Conservation (phyloP, 192 early-diverging fungal genomes). For the Rhizophagus sp. region DNA sequence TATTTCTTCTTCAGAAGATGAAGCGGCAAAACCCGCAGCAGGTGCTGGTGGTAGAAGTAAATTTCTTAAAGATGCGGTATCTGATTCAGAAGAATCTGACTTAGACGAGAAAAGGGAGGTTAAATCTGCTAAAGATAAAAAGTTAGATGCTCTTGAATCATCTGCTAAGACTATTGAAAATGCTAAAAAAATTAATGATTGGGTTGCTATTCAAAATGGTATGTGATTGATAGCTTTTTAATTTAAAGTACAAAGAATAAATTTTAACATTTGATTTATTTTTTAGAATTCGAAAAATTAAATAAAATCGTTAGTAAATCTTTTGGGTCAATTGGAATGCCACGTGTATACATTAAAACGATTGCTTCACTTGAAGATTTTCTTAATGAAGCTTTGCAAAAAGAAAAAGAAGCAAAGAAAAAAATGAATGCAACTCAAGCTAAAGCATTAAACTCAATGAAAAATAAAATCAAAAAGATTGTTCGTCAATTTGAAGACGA, state of each 20-base stretch:
- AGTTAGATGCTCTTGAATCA: conserved; percentile 77
- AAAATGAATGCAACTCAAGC: conserved; percentile 84
- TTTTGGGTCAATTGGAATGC: conserved; percentile 49
- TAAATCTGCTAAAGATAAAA: conserved; percentile 84
- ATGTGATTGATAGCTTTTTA: conserved; percentile 7
- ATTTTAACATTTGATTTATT: conserved; percentile 21
- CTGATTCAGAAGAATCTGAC: conserved; percentile 56
- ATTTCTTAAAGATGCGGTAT: conserved; percentile 44
- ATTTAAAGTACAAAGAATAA: not conserved
- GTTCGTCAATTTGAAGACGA: conserved; percentile 72
- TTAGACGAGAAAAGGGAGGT: conserved; percentile 77
- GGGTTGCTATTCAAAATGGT: conserved; percentile 81
- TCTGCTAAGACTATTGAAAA: conserved; percentile 68
- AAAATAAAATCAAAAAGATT: conserved; percentile 91
- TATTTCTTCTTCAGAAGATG: conserved; percentile 43
- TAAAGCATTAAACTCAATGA: conserved; percentile 87
- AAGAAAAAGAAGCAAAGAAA: conserved; percentile 72
- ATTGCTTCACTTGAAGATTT: conserved; percentile 78
- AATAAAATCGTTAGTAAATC: conserved; percentile 67
- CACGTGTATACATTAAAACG: conserved; percentile 74
- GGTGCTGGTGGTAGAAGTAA: conserved; percentile 33
- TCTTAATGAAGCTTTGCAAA: conserved; percentile 59
- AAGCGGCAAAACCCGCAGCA: conserved; percentile 50
- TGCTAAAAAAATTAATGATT: conserved; percentile 85
- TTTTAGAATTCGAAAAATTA: conserved; percentile 85